A percentile compares a stretch with the other conserved stretches of the same genome.
phyloP scores from a whole-genome alignment of 2,329 filamentous ascomycete genomes.

The Pyricularia pennisetigena region DNA sequence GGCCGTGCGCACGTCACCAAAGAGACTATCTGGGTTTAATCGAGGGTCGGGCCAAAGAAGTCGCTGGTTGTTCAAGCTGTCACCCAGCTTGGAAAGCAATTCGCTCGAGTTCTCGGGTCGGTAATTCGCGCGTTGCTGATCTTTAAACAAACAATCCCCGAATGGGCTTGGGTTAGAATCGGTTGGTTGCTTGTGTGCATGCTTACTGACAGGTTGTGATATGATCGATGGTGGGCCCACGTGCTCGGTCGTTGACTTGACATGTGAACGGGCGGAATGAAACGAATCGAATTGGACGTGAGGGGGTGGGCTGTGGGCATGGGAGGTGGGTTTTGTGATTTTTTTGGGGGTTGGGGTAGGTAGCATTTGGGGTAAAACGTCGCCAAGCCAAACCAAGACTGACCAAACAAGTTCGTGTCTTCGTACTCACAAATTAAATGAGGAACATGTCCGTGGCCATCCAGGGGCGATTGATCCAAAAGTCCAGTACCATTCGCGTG shows the following conservation, averaged over 20 bases:
- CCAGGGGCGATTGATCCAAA: constrained; percentile 9
- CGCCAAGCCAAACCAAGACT: not conserved
- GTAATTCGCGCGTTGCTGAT: constrained; percentile 9
- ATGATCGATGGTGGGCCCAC: not conserved
- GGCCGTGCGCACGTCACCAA: constrained; percentile 27
- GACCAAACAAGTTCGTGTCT: not conserved
- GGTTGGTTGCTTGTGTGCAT: not conserved
- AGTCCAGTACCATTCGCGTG: constrained; percentile 1
- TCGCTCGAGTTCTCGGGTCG: constrained; percentile 9
- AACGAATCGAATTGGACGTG: not conserved
- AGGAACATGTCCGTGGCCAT: constrained; percentile 32
- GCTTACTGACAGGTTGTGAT: not conserved
- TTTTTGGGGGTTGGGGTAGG: constrained; percentile 4
- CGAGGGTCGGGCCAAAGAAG: constrained; percentile 21
- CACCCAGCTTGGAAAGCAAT: constrained; percentile 17
- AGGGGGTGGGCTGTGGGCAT: not conserved
- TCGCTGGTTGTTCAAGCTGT: constrained; percentile 19
- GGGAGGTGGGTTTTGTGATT: constrained; percentile 12
- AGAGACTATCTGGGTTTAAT: constrained; percentile 20
- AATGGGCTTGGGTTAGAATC: not conserved
- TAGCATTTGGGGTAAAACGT: not conserved
- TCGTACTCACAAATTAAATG: constrained; percentile 37
- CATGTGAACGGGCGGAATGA: not conserved
- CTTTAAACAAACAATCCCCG: constrained; percentile 7
- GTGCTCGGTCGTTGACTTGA: not conserved